Base-by-base conservation (phyloP, 306 rosid species). In the Ammopiptanthus mongolicus region DNA sequence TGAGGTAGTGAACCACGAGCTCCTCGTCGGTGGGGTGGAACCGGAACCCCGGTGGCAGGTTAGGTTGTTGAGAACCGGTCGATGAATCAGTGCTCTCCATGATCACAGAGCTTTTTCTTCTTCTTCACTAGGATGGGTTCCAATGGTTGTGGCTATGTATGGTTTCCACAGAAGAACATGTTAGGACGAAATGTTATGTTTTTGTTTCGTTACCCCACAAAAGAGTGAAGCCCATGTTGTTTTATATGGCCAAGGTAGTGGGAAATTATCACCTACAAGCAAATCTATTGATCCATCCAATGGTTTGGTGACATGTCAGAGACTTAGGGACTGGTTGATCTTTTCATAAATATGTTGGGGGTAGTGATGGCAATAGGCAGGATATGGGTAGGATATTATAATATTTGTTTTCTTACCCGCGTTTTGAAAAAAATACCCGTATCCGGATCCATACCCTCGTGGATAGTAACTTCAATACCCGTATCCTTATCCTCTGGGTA, bases 11-110 rank as follows among this genome's bases (percentile, higher is more conserved):
- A 81, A 95, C 91, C 17, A 95, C 97, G 0, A 95, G 93, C 82
- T 95, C 98, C 39, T 95, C 98, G 28, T 95, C 98, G 10, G 98
- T 95, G 5, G 98, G 98, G 76, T 95, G 98, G 84, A 95, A 95
- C 9, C 97, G 93, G 44, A 95, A 95, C 3, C 98, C 98, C 0
- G 97, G 97, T 2, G 97, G 96, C 1, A 95, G 91, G 59, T 88
- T 87, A 14, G 97, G 98, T 67, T 82, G 93, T 8, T 87, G 91
- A 0, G 94, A 83, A 9, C 86, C 88, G 1, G 84, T 75, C 9
- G 93, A 92, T 0, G 97, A 92, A 81, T 92, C 92, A 3, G 97
- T 89, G 85, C 93, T 90, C 82, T 92, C 99, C 99, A 95, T 95
- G 19, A 3, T 51, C 34, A 39, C 5, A 22, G 25, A 57, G 70